Evolutionary conservation across 202 grass and related monocot genomes (phyloP).

Genomic region (Panicum virgatum): DNA sequence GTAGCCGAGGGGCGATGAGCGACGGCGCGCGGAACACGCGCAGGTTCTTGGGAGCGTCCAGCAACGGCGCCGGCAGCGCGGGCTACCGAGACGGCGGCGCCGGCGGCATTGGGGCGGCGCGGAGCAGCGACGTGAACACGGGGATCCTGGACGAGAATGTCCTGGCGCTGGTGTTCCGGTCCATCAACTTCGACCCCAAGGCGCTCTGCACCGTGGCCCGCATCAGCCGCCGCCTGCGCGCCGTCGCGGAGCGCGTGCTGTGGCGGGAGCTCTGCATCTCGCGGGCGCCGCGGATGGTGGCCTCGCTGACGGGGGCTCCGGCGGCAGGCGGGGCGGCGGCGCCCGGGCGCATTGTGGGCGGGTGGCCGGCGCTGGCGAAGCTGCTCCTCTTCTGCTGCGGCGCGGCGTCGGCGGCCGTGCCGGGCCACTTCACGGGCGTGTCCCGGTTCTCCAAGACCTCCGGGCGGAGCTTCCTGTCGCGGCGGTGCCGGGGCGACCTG

Average conservation of each 20-base stretch:
- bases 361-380: conserved; percentile 74
- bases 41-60: conserved; percentile 16
- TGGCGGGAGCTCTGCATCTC: conserved; percentile 66
- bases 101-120: neutral
- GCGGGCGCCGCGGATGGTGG: conserved; percentile 55
- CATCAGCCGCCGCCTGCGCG: conserved; percentile 44
- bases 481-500: conserved; percentile 64
- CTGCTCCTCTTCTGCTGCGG: conserved; percentile 75
- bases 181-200: conserved; percentile 68
- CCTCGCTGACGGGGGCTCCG: conserved; percentile 32
- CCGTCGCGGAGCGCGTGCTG: conserved; percentile 63
- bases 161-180: conserved; percentile 72
- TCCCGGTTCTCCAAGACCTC: conserved; percentile 80
- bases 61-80: neutral
- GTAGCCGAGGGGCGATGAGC: conserved; percentile 32
- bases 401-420: neutral
- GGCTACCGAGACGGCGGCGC: neutral
- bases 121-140: conserved; percentile 40
- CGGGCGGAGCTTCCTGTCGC: conserved; percentile 68
- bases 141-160: conserved; percentile 82
- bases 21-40: conserved; percentile 38
- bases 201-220: conserved; percentile 47
- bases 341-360: conserved; percentile 48
- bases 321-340: neutral
- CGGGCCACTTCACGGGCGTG: conserved; percentile 53